Conservation (phyloP, 768 basidiomycete species). For the Brasilioporus rufonigricans region DNA sequence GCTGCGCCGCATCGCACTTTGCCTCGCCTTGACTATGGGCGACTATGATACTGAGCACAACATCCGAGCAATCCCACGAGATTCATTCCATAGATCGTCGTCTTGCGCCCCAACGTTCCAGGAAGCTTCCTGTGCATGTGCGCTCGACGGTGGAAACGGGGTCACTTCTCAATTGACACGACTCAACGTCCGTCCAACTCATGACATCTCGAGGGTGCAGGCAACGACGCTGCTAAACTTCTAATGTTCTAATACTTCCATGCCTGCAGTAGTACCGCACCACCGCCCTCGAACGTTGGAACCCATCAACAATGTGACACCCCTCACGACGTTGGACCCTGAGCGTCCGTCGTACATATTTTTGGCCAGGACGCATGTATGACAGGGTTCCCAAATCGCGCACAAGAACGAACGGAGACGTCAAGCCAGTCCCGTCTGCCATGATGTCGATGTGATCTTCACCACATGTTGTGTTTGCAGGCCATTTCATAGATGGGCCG, state of each 20-base stretch:
- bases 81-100: background rate
- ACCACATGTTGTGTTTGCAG: slow-evolving; percentile 6
- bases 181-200: background rate
- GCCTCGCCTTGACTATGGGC: too few relatives aligned
- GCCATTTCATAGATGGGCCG: slow-evolving; percentile 19
- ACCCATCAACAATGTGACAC: background rate
- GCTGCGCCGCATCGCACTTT: too few relatives aligned
- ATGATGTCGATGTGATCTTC: background rate
- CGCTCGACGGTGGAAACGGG: background rate
- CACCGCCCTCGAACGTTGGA: background rate
- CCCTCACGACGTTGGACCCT: background rate
- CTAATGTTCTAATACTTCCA: background rate
- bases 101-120: background rate
- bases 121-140: background rate
- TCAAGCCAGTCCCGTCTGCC: background rate
- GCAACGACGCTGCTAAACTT: background rate
- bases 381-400: background rate
- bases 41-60: too few relatives aligned
- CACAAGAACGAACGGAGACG: background rate
- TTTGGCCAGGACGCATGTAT: background rate
- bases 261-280: background rate
- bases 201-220: background rate
- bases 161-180: background rate
- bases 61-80: background rate
- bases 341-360: background rate